Evolutionary conservation across 345 rosid genomes (phyloP).

Genomic region (Kandelia obovata): DNA sequence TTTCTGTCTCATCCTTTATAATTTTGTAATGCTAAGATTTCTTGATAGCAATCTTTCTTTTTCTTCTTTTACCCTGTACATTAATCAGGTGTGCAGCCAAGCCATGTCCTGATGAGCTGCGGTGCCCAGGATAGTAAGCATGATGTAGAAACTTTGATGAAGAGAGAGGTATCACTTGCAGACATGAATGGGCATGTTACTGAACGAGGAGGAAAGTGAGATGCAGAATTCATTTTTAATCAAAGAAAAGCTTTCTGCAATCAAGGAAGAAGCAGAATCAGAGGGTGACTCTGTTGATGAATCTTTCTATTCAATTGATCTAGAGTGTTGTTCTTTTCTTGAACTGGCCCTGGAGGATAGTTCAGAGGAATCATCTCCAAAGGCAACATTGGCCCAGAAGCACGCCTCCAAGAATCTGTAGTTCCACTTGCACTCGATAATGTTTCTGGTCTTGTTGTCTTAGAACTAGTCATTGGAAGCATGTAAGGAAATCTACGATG

Average conservation of each 20-base stretch:
- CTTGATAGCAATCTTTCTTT: background rate
- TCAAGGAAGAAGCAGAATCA: slow-evolving; percentile 11
- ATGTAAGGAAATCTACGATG: no score
- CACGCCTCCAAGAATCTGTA: background rate
- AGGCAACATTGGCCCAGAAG: background rate
- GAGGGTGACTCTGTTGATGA: background rate
- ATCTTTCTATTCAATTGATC: slow-evolving; percentile 13
- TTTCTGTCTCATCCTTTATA: background rate
- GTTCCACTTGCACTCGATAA: background rate
- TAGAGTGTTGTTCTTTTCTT: background rate
- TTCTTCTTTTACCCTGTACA: background rate
- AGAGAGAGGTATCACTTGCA: background rate
- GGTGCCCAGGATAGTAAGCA: background rate
- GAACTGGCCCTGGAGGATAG: no score
- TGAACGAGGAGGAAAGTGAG: no score
- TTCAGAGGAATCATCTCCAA: background rate
- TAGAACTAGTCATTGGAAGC: no score
- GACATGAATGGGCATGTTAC: background rate
- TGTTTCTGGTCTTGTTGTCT: no score
- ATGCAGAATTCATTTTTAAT: background rate
- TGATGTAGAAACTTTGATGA: background rate
- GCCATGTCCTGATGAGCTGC: background rate
- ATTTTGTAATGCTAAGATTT: background rate
- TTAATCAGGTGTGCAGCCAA: background rate
- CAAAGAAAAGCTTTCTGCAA: slow-evolving; percentile 7